Conservation (phyloP, 306 rosid genomes). For the Luffa aegyptiaca region DNA sequence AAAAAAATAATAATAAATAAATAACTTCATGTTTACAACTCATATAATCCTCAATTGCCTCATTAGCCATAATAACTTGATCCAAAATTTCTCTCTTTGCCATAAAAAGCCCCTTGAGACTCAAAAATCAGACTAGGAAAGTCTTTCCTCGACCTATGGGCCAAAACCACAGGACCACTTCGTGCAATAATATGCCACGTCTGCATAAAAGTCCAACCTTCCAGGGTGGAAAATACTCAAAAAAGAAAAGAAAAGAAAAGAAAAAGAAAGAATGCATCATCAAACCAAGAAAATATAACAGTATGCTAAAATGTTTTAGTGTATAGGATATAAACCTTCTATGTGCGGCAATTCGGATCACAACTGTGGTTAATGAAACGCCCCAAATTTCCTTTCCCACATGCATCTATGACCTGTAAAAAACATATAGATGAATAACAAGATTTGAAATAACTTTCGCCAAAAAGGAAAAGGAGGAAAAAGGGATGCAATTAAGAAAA, state of each 20-base stretch:
- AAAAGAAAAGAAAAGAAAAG: no score
- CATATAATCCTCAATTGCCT: not conserved
- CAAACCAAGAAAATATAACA: not conserved
- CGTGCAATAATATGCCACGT: not conserved
- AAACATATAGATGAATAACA: not conserved
- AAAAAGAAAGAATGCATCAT: not conserved
- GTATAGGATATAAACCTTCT: conserved; percentile 49
- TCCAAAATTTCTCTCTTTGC: not conserved
- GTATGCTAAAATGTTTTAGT: not conserved
- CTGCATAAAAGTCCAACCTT: not conserved
- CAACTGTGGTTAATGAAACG: conserved; percentile 99
- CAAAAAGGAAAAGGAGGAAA: not conserved
- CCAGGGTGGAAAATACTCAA: not conserved
- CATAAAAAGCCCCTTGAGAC: not conserved
- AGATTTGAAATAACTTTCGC: not conserved
- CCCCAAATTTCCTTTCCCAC: conserved; percentile 97
- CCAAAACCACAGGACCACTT: not conserved
- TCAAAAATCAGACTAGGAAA: not conserved
- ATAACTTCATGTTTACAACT: not conserved
- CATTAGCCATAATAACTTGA: not conserved
- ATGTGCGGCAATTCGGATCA: conserved; percentile 94
- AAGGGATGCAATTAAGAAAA: not conserved
- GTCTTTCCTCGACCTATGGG: not conserved
- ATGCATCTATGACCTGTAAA: conserved; percentile 93
- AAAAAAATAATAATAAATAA: no score